A percentile compares a stretch with the other conserved stretches of the same genome.
These are phyloP conservation scores for Fraxinus sp. DNA, from an alignment of 305 asterid species.

Conservation along the genomic window DNA sequence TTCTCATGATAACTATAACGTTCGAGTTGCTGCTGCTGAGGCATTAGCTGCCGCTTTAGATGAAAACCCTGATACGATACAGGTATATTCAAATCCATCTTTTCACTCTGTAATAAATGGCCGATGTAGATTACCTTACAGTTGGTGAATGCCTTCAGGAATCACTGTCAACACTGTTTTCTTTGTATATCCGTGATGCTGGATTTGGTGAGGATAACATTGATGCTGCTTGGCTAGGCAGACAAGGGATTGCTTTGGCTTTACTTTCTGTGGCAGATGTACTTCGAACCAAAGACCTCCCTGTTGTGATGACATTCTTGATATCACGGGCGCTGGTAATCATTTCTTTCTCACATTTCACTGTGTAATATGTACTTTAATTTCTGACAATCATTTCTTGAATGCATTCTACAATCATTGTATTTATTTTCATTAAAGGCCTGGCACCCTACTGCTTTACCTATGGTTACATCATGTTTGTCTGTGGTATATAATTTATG, in stretches of 20 bases:
- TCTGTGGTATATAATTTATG: not conserved
- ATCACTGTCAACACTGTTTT: constrained; percentile 77
- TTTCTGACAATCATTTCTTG: not conserved
- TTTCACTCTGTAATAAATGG: constrained; percentile 12
- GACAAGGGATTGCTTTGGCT: constrained; percentile 96
- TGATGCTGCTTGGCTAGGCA: constrained; percentile 87
- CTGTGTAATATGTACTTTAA: not conserved
- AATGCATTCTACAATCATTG: not conserved
- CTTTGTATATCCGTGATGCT: constrained; percentile 80
- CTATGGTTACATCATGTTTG: not conserved
- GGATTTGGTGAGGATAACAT: constrained; percentile 56
- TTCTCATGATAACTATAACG: constrained; percentile 80
- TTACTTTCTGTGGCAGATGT: constrained; percentile 85
- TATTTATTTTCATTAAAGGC: constrained; percentile 12
- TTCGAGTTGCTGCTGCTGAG: constrained; percentile 94
- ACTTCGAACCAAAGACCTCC: constrained; percentile 93
- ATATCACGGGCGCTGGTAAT: constrained; percentile 98
- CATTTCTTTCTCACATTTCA: constrained; percentile 15
- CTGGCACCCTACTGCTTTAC: not conserved
- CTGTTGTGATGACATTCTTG: constrained; percentile 95
- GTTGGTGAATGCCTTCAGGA: constrained; percentile 56
- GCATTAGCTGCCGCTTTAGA: constrained; percentile 98
- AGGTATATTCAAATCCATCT: constrained; percentile 44
- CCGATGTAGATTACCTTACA: constrained; percentile 21
- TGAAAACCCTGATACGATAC: constrained; percentile 92